These are phyloP conservation scores for Pythium pyrilobum DNA, from an alignment of 352 stramenopile genomes.

Conservation along the genomic window DNA sequence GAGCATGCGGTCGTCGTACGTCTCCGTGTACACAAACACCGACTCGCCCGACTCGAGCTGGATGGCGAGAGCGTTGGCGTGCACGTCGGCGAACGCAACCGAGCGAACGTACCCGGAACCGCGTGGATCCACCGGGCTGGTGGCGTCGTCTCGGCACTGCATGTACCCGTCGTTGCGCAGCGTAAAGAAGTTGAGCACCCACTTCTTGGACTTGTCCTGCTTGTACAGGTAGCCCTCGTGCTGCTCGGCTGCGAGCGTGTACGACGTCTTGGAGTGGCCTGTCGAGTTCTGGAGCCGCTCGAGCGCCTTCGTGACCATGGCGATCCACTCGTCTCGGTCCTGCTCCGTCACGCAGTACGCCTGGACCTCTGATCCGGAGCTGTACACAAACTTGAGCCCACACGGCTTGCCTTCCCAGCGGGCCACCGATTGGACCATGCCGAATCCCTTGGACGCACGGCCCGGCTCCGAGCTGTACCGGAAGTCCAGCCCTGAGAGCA, in stretches of 20 bases:
- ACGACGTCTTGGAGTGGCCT: conserved; percentile 61
- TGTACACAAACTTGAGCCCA: conserved; percentile 53
- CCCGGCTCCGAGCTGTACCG: conserved; percentile 64
- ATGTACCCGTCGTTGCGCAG: conserved; percentile 69
- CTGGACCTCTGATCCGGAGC: conserved; percentile 32
- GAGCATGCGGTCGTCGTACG: conserved; percentile 78
- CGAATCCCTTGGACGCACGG: conserved; percentile 62
- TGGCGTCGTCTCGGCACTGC: conserved; percentile 52
- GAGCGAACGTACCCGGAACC: conserved; percentile 62
- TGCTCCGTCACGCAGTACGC: conserved; percentile 38
- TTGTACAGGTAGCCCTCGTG: conserved; percentile 69
- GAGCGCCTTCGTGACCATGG: conserved; percentile 40
- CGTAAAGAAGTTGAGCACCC: conserved; percentile 57
- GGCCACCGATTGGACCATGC: conserved; percentile 38
- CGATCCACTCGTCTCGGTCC: conserved; percentile 52
- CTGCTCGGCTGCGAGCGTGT: conserved; percentile 57
- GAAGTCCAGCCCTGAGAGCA: conserved; percentile 68
- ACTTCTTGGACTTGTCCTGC: conserved; percentile 50
- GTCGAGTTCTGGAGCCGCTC: conserved; percentile 46
- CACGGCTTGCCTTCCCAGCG: conserved; percentile 38
- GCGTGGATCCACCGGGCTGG: conserved; percentile 32
- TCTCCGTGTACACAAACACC: conserved; percentile 72
- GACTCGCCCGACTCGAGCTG: conserved; percentile 53
- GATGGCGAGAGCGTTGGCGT: conserved; percentile 67
- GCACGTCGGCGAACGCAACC: conserved; percentile 64